phyloP scores from a whole-genome alignment of 768 basidiomycete species.

The Psilocybe tampanensis region DNA sequence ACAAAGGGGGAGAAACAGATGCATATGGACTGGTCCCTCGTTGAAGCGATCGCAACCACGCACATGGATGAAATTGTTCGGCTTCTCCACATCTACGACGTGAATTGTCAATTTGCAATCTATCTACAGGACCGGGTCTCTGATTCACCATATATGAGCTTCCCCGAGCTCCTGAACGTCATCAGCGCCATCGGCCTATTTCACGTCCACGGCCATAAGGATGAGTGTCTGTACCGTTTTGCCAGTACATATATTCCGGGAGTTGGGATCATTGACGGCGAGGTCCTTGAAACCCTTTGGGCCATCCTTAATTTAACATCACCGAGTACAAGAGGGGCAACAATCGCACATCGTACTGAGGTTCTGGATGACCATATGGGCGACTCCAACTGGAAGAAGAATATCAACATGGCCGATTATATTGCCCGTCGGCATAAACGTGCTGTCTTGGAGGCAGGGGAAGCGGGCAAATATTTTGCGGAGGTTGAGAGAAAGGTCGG shows the following conservation, averaged over 20 bases:
- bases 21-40: slow-evolving; percentile 15
- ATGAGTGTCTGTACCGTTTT: slow-evolving; percentile 25
- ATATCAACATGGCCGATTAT: slow-evolving; percentile 17
- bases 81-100: background rate
- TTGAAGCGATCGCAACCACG: no score
- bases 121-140: background rate
- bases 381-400: slow-evolving; percentile 34
- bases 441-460: background rate
- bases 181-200: slow-evolving; percentile 14
- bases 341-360: slow-evolving; percentile 24
- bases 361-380: slow-evolving; percentile 29
- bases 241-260: slow-evolving; percentile 28
- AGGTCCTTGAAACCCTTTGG: slow-evolving; percentile 37
- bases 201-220: slow-evolving; percentile 30
- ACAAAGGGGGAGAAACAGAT: slow-evolving; percentile 19
- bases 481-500: background rate
- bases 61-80: background rate
- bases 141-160: background rate
- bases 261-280: slow-evolving; percentile 26
- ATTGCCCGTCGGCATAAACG: background rate
- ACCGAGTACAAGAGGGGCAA: slow-evolving; percentile 21
- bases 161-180: background rate
- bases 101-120: background rate
- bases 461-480: background rate
- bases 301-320: slow-evolving; percentile 25